A percentile compares a stretch with the other conserved stretches of the same genome.
Conservation (phyloP, 225 moss, liverwort and hornwort species). For the Lunularia cruciata region DNA sequence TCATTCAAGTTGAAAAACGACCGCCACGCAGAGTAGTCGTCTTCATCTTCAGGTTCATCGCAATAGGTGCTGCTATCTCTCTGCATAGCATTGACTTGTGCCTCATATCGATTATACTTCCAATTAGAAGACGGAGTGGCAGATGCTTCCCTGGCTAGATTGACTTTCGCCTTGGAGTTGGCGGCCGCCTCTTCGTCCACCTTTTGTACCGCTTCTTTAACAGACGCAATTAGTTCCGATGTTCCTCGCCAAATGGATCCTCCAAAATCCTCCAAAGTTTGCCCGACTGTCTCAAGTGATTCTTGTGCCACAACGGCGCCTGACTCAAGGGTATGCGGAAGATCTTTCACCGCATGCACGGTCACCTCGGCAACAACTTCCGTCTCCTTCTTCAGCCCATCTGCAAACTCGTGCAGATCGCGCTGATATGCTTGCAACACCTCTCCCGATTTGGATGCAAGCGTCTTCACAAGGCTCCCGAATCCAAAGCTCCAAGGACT, state of each 20-base stretch:
- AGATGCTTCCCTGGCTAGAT: conserved; percentile 29
- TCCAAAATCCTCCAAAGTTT: conserved; percentile 88
- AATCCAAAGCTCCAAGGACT: conserved; percentile 46
- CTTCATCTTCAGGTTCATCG: conserved; percentile 88
- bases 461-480: conserved; percentile 41
- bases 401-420: conserved; percentile 87
- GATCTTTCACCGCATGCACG: conserved; percentile 82
- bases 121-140: conserved; percentile 33
- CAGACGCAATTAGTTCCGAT: conserved; percentile 74
- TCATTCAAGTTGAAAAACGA: conserved; percentile 66
- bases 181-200: conserved; percentile 69
- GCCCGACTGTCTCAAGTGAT: conserved; percentile 96
- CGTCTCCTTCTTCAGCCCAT: conserved; percentile 86
- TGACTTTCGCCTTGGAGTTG: conserved; percentile 41
- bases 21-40: conserved; percentile 71
- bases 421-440: conserved; percentile 93
- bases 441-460: conserved; percentile 69
- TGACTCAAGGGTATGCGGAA: conserved; percentile 74
- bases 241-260: conserved; percentile 95
- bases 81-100: conserved; percentile 95
- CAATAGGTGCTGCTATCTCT: conserved; percentile 91
- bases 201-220: conserved; percentile 87
- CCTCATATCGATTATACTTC: conserved; percentile 91
- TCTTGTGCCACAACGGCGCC: conserved; percentile 93
- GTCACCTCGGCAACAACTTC: conserved; percentile 74